These are phyloP conservation scores for Boletus subparvulus DNA, from an alignment of 768 basidiomycete species.

Conservation along the genomic window DNA sequence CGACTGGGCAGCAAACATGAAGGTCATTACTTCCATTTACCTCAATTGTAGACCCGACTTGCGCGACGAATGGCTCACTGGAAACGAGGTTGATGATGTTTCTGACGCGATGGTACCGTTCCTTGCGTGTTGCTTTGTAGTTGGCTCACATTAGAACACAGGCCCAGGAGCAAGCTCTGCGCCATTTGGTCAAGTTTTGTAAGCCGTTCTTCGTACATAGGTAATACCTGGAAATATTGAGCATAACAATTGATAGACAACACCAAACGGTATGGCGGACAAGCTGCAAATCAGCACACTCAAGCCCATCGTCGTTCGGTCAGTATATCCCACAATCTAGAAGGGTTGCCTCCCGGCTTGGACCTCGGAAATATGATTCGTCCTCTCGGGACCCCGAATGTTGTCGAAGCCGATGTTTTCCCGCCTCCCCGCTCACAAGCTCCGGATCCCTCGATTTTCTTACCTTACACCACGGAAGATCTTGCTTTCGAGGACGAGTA, in stretches of 20 bases:
- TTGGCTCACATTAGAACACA: constrained; percentile 33
- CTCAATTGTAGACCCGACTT: constrained; percentile 95
- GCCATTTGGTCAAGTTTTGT: constrained; percentile 95
- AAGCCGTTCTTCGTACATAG: constrained; percentile 31
- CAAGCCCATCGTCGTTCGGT: constrained; percentile 76
- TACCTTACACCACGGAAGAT: constrained; percentile 91
- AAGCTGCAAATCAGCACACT: constrained; percentile 47
- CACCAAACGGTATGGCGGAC: constrained; percentile 79
- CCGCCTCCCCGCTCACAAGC: constrained; percentile 89
- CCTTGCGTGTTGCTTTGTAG: constrained; percentile 1
- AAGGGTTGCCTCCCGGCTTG: constrained; percentile 72
- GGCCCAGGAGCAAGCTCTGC: constrained; percentile 94
- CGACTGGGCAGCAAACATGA: constrained; percentile 84
- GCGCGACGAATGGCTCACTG: constrained; percentile 96
- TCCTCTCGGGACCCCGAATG: constrained; percentile 71
- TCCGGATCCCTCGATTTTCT: constrained; percentile 77
- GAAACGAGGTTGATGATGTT: constrained; percentile 87
- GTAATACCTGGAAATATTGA: constrained; percentile 5
- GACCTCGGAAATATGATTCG: constrained; percentile 74
- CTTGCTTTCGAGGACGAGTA: constrained; percentile 96
- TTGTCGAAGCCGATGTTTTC: constrained; percentile 88
- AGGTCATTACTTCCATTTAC: constrained; percentile 98
- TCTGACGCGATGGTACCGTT: constrained; percentile 79
- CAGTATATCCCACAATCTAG: constrained; percentile 80
- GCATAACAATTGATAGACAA: constrained; percentile 58